Percentiles rank a stretch among this genome's conserved stretches.
Conservation (phyloP, 768 basidiomycete genomes). For the Leccinum truebloodii region DNA sequence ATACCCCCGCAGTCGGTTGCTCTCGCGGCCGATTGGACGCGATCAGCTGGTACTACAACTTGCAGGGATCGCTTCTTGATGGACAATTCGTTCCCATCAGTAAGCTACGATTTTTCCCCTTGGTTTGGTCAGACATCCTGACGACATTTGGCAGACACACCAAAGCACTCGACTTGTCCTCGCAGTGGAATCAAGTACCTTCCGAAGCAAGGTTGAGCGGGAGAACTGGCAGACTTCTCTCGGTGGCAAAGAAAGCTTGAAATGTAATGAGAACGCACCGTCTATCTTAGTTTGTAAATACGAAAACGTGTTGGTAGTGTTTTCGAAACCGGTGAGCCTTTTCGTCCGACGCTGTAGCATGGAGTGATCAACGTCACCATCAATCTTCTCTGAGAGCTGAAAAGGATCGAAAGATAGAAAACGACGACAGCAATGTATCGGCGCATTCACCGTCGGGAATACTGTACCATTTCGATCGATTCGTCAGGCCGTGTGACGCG, state of each 20-base stretch:
- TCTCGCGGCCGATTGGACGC: slow-evolving; percentile 36
- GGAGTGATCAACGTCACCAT: too few species aligned
- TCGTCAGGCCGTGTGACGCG: too few species aligned
- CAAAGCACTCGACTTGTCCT: slow-evolving; percentile 52
- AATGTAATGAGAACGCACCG: background rate
- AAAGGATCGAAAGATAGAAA: too few species aligned
- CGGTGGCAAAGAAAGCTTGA: background rate
- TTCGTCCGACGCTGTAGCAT: too few species aligned
- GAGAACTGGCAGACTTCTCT: background rate
- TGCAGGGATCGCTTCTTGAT: slow-evolving; percentile 64
- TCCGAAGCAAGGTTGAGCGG: slow-evolving; percentile 41
- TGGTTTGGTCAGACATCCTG: background rate
- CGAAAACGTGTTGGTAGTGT: background rate
- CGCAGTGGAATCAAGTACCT: slow-evolving; percentile 59
- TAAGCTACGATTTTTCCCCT: slow-evolving; percentile 28
- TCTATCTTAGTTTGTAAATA: background rate
- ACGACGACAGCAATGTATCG: too few species aligned
- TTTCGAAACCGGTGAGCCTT: too few species aligned
- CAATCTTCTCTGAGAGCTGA: too few species aligned
- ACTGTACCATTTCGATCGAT: too few species aligned
- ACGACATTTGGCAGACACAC: slow-evolving; percentile 48
- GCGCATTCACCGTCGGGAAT: too few species aligned
- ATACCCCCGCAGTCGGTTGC: slow-evolving; percentile 54
- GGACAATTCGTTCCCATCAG: slow-evolving; percentile 62
- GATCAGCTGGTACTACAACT: slow-evolving; percentile 64